These are phyloP conservation scores for Coniella lustricola DNA, from an alignment of 2,329 filamentous ascomycete species.

Conservation along the genomic window DNA sequence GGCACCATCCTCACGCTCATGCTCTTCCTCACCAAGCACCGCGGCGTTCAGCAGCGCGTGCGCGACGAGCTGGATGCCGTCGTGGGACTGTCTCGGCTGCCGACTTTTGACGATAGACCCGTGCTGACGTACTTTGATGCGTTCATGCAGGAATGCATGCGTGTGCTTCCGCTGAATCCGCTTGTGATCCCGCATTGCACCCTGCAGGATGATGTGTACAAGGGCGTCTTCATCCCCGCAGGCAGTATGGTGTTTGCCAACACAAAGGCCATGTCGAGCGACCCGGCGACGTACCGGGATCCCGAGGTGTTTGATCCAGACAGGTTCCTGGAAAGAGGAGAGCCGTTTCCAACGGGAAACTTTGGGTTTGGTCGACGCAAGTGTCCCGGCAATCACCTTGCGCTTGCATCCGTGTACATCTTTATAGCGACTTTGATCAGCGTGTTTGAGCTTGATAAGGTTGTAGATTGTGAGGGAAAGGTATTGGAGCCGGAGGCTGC, in stretches of 20 bases:
- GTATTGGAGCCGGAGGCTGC: conserved; percentile 17
- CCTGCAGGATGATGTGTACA: conserved; percentile 48
- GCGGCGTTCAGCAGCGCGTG: conserved; percentile 38
- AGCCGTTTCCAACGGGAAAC: conserved; percentile 38
- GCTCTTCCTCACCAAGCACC: conserved; percentile 35
- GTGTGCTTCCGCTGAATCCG: conserved; percentile 39
- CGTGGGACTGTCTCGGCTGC: conserved; percentile 37
- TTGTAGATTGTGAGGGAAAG: conserved; percentile 15
- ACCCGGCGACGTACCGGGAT: conserved; percentile 32
- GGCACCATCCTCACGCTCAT: conserved; percentile 34
- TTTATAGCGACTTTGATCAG: conserved; percentile 30
- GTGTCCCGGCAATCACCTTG: conserved; percentile 26
- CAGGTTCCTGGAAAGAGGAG: conserved; percentile 34
- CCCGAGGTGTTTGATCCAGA: conserved; percentile 40
- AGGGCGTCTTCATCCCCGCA: conserved; percentile 50
- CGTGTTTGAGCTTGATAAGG: conserved; percentile 16
- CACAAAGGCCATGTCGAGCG: conserved; percentile 36
- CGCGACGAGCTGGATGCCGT: conserved; percentile 39
- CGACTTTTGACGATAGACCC: conserved; percentile 37
- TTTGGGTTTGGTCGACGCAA: conserved; percentile 46
- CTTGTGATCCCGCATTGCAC: conserved; percentile 49
- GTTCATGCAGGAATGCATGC: conserved; percentile 39
- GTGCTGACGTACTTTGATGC: conserved; percentile 36
- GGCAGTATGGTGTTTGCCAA: conserved; percentile 35
- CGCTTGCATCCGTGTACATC: conserved; percentile 26